Base-by-base conservation (phyloP, 2,329 filamentous ascomycete species). In the Cladophialophora bantiana region DNA sequence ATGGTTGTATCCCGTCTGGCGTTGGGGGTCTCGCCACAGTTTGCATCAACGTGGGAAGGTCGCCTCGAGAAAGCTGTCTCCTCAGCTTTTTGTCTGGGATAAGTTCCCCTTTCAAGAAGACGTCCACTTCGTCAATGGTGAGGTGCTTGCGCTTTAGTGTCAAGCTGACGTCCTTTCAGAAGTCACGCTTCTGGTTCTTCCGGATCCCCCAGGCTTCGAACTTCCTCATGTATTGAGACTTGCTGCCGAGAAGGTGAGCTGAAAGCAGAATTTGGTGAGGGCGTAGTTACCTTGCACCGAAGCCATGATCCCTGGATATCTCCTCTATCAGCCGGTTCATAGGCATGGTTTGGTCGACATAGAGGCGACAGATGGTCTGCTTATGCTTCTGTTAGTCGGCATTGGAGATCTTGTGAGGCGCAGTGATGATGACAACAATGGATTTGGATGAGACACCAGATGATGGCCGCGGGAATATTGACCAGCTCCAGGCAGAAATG, bases 221-320 rank as follows among this genome's bases (percentile, higher is more conserved):
- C 45, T 53, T 18, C 42, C 45, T 53, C 48, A 38, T 52, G n/a
- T 61, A 61, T n/a, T 61, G 59, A 2, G 59, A 9, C 20, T 42
- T 36, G 45, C 59, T 59, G 10, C 18, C n/a, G 26, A 36, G 31
- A 5, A 35, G 18, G 18, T 59, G 26, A 59, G 57, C 57, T 50
- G 6, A 26, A 45, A 3, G 4, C 18, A 36, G 18, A 50, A 20
- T 26, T 12, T 3, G 3, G 4, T 10, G 9, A 9, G 13, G 13
- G 32, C 7, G 9, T 59, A 18, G 4, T 6, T 36, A 59, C 57
- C 57, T 61, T 61, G 59, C 45, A 7, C 26, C 12, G 32, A 61
- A 61, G 59, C 34, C 12, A 40, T 38, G 7, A 1, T 32, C 18
- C 6, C 9, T 38, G 18, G 59, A 48, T 45, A 61, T 61, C 34